Percentiles rank a stretch among this genome's conserved stretches.
These are phyloP conservation scores for Malus hybrid DNA, from an alignment of 331 rosid species.

Conservation along the genomic window DNA sequence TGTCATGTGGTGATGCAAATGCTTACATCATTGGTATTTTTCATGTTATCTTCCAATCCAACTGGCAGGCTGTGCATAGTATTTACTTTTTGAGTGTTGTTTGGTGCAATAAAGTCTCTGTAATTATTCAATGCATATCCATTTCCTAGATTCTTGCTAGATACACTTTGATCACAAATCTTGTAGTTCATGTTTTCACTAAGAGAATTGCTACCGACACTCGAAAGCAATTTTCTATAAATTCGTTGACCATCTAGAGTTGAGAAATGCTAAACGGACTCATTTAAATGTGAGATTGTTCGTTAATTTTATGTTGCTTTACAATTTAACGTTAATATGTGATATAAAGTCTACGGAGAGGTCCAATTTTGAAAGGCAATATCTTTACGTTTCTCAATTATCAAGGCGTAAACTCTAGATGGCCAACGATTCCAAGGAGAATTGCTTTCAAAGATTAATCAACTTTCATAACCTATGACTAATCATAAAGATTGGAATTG, in stretches of 20 bases:
- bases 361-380: rapidly evolving
- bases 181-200: background rate
- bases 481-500: too few relatives aligned
- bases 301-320: too few relatives aligned
- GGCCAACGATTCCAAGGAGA: too few relatives aligned
- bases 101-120: background rate
- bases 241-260: too few relatives aligned
- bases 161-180: background rate
- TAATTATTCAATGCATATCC: background rate
- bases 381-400: too few relatives aligned
- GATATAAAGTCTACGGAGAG: rapidly evolving
- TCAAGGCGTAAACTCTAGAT: too few relatives aligned
- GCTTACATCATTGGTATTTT: background rate
- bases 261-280: too few relatives aligned
- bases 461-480: too few relatives aligned
- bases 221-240: too few relatives aligned
- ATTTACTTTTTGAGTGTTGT: background rate
- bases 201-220: background rate
- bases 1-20: background rate
- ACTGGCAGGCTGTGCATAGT: background rate
- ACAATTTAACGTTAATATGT: too few relatives aligned
- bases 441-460: too few relatives aligned
- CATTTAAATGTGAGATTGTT: too few relatives aligned
- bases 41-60: background rate
- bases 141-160: background rate